These are phyloP conservation scores for Yamadazyma kitorensis DNA, from an alignment of 805 yeast genomes.

Conservation along the genomic window DNA sequence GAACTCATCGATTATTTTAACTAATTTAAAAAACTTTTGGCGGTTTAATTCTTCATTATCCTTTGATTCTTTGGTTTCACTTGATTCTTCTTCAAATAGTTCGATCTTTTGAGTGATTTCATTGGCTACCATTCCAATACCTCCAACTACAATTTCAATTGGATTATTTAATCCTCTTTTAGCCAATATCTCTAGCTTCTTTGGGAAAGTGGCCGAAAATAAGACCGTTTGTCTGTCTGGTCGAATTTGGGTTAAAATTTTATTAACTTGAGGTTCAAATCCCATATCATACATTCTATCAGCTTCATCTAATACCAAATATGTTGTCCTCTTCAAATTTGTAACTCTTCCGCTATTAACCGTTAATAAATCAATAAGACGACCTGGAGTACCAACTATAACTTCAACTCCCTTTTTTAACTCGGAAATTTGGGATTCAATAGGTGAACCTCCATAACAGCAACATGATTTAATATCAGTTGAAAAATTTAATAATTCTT, in stretches of 20 bases:
- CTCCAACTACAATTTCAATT: conserved; percentile 75
- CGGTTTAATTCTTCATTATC: conserved; percentile 36
- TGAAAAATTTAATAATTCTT: conserved; percentile 61
- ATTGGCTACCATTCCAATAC: conserved; percentile 74
- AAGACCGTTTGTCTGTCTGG: conserved; percentile 87
- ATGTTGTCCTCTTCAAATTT: conserved; percentile 66
- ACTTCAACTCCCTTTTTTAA: conserved; percentile 76
- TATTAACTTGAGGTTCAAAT: conserved; percentile 91
- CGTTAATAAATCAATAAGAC: conserved; percentile 83
- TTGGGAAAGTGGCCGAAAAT: conserved; percentile 93
- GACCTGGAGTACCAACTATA: conserved; percentile 91
- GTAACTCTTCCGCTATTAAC: conserved; percentile 79
- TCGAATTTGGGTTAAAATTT: conserved; percentile 70
- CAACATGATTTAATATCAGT: conserved; percentile 59
- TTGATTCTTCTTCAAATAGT: conserved; percentile 48
- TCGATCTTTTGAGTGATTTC: conserved; percentile 74
- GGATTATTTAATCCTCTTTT: conserved; percentile 61
- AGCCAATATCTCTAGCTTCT: conserved; percentile 74
- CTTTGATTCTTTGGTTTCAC: conserved; percentile 2
- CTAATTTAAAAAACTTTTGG: conserved; percentile 51
- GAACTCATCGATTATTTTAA: conserved; percentile 53
- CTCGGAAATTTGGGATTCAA: conserved; percentile 77
- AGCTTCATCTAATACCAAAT: conserved; percentile 91
- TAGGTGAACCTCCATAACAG: conserved; percentile 88
- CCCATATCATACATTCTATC: conserved; percentile 97